Conservation (phyloP, 2,329 filamentous ascomycete genomes). For the Zymoseptoria brevis region DNA sequence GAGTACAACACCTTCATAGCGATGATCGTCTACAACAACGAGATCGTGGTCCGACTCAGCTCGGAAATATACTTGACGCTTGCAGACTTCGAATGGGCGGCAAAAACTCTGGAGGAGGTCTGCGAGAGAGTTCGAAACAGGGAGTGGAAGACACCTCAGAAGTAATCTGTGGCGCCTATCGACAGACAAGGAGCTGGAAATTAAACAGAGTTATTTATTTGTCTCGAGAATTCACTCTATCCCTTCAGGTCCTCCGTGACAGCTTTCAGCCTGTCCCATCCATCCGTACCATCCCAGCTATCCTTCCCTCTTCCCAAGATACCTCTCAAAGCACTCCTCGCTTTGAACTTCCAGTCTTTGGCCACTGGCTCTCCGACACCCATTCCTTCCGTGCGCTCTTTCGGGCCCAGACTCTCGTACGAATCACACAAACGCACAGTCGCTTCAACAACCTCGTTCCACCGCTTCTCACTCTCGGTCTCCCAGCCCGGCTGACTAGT, state of each 20-base stretch:
- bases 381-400: constrained; percentile 45
- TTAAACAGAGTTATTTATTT: neutral
- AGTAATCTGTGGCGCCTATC: neutral
- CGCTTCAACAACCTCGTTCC: constrained; percentile 64
- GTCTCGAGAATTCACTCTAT: constrained; percentile 1
- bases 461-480: constrained; percentile 54
- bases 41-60: constrained; percentile 65
- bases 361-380: constrained; percentile 55
- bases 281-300: constrained; percentile 68
- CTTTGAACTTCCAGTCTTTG: constrained; percentile 80
- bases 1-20: constrained; percentile 67
- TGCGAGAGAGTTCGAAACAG: constrained; percentile 45
- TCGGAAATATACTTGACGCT: constrained; percentile 79
- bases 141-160: constrained; percentile 32
- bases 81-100: constrained; percentile 68
- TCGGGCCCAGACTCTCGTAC: constrained; percentile 63
- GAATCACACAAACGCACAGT: constrained; percentile 76
- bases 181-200: neutral
- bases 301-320: constrained; percentile 77
- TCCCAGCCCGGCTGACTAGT: constrained; percentile 48
- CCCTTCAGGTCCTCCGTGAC: constrained; percentile 36
- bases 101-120: constrained; percentile 49
- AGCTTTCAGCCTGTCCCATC: constrained; percentile 55
- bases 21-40: constrained; percentile 51
- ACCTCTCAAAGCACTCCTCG: constrained; percentile 71